These are phyloP conservation scores for Smithsoniella earleae DNA, from an alignment of 163 green algal species.

Conservation along the genomic window DNA sequence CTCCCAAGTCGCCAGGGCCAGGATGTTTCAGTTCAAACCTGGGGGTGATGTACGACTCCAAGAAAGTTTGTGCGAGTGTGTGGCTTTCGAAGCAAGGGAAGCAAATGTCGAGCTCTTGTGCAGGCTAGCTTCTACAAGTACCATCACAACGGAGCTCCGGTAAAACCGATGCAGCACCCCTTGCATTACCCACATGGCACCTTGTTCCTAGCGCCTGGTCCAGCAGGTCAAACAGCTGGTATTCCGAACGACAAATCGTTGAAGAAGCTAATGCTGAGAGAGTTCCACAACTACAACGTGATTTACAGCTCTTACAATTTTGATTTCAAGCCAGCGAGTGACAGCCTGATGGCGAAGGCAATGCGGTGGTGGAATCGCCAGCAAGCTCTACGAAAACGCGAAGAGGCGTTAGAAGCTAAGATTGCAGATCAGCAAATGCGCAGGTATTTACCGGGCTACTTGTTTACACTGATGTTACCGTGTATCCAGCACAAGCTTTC, in stretches of 20 bases:
- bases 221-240: slow-evolving; percentile 9
- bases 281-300: slow-evolving; percentile 27
- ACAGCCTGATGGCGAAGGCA: slow-evolving; percentile 31
- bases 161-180: slow-evolving; percentile 77
- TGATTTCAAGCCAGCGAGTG: slow-evolving; percentile 23
- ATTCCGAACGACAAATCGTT: slow-evolving; percentile 4
- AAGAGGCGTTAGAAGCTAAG: slow-evolving; percentile 26
- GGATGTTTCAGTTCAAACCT: slow-evolving; percentile 86
- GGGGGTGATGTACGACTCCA: slow-evolving; percentile 81
- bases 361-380: slow-evolving; percentile 18
- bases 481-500: too few species aligned
- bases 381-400: slow-evolving; percentile 19
- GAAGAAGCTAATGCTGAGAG: not conserved
- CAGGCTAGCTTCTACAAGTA: slow-evolving; percentile 31
- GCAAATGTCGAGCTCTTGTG: too few species aligned
- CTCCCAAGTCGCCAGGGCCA: slow-evolving; percentile 58
- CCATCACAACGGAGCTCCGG: slow-evolving; percentile 60
- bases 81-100: too few species aligned
- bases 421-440: slow-evolving; percentile 27
- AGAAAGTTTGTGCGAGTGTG: too few species aligned
- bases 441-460: not conserved
- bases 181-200: slow-evolving; percentile 85
- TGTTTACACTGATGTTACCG: too few species aligned
- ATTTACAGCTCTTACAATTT: slow-evolving; percentile 30
- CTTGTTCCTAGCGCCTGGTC: slow-evolving; percentile 66